Evolutionary conservation across 202 grass and related monocot species (phyloP).

Genomic region (Schoenoplectus tabernaemontani): DNA sequence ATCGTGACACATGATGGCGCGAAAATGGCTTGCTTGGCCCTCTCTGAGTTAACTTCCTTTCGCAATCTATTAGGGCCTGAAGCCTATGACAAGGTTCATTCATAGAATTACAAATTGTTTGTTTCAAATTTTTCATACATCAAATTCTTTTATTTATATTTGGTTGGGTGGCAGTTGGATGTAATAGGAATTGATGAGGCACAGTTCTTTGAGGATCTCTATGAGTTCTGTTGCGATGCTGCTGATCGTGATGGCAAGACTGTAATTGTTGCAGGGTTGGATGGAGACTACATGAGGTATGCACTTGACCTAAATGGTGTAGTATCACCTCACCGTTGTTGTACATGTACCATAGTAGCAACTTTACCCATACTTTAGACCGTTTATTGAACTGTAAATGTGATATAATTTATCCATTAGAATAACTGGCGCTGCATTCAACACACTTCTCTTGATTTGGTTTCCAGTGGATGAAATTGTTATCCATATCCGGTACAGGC

Average conservation of each 20-base stretch:
- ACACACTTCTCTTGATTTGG: background rate
- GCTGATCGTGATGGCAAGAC: conserved; percentile 81
- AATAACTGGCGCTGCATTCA: background rate
- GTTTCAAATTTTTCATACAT: background rate
- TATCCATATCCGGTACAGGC: background rate
- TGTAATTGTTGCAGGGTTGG: conserved; percentile 70
- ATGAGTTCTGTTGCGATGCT: conserved; percentile 80
- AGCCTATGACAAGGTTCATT: conserved; percentile 60
- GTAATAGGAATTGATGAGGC: conserved; percentile 98
- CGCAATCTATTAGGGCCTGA: conserved; percentile 52
- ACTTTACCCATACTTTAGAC: background rate
- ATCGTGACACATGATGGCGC: conserved; percentile 78
- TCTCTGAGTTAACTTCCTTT: conserved; percentile 55
- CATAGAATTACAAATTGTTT: conserved; percentile 13
- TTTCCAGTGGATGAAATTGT: background rate
- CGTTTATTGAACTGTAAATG: background rate
- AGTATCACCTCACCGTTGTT: background rate
- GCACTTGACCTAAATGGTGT: background rate
- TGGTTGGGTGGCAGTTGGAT: conserved; percentile 49
- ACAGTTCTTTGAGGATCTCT: conserved; percentile 82
- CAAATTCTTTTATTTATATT: background rate
- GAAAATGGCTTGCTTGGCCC: conserved; percentile 65
- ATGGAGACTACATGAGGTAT: conserved; percentile 94
- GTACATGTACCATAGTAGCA: background rate
- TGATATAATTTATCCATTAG: background rate